Base-by-base conservation (phyloP, 2,329 filamentous ascomycete genomes). In the Phialemonium atrogriseum region DNA sequence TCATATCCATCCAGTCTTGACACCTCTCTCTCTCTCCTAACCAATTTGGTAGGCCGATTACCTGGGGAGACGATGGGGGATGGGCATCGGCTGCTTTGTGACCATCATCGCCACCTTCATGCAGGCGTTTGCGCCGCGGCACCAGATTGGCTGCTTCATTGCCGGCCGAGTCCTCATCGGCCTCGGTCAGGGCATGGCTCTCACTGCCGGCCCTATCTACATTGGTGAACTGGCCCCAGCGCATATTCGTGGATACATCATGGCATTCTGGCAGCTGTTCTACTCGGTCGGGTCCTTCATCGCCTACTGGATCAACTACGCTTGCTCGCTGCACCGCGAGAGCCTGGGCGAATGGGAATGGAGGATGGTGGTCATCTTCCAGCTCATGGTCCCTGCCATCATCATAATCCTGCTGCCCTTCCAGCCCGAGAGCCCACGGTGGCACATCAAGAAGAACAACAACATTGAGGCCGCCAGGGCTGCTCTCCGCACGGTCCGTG, bases 331-430 rank as follows among this genome's bases (percentile, higher is more conserved):
- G 46, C 58, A 80, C 52, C 59, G 61, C 25, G 44, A 58, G 24
- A 58, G 44, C 24, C 66, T 83, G 5, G 79, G 79, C 23, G 63
- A 84, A 43, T 83, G 79, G 80, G 77, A 83, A 54, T 84, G 79
- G 79, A 73, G 70, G 45, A 71, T 82, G 61, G 75, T 84, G 10
- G 72, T 83, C 40, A 75, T 84, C 39, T 83, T 84, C 63, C 80
- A 84, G 56, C 62, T 82, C 29, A 53, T 84, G n/a, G 66, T 82
- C 15, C 80, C 80, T 2, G 41, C 68, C 30, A 45, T 82, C 36
- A 78, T 84, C 51, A 57, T 82, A 14, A 41, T 55, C 4, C 64
- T 78, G 21, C 60, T 84, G 10, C 77, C 77, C 24, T 79, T 77
- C 49, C 70, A 80, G 39, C 77, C 77, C 13, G 80, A 82, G 50